Percentiles rank a stretch among this genome's conserved stretches.
phyloP scores from a whole-genome alignment of 2,329 filamentous ascomycete species.

The Emydomyces testavorans region DNA sequence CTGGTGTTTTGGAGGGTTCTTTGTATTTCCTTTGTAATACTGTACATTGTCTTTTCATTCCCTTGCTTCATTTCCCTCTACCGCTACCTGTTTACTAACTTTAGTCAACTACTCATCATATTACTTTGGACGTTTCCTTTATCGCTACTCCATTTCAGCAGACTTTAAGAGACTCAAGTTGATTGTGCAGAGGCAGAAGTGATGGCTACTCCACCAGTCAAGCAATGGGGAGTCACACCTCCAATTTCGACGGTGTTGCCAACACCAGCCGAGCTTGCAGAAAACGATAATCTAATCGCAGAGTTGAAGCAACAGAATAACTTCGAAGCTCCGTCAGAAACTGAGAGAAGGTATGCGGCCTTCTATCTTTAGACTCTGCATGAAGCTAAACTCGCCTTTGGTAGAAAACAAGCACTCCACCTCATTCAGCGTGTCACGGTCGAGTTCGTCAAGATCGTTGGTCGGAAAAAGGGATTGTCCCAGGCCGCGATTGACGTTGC shows the following conservation, averaged over 20 bases:
- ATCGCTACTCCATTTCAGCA: too few relatives aligned
- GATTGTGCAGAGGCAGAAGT: slow-evolving; percentile 1
- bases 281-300: slow-evolving; percentile 66
- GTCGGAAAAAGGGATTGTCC: slow-evolving; percentile 60
- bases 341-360: slow-evolving; percentile 57
- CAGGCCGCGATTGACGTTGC: slow-evolving; percentile 69
- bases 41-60: slow-evolving; percentile 2
- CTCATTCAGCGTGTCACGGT: slow-evolving; percentile 69
- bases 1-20: slow-evolving; percentile 9
- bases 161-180: neutral
- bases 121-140: neutral
- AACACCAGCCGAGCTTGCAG: slow-evolving; percentile 61
- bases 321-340: slow-evolving; percentile 75
- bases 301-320: slow-evolving; percentile 84
- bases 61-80: neutral
- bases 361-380: neutral
- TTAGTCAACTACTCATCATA: neutral
- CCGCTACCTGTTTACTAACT: neutral
- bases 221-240: slow-evolving; percentile 64
- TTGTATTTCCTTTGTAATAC: slow-evolving; percentile 10
- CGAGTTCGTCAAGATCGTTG: slow-evolving; percentile 77
- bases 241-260: slow-evolving; percentile 70
- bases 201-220: slow-evolving; percentile 30
- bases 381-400: neutral
- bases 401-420: slow-evolving; percentile 58